Percentiles rank a stretch among this genome's conserved stretches.
Evolutionary conservation across 345 rosid species (phyloP).

Genomic region (Limnanthes douglasii): DNA sequence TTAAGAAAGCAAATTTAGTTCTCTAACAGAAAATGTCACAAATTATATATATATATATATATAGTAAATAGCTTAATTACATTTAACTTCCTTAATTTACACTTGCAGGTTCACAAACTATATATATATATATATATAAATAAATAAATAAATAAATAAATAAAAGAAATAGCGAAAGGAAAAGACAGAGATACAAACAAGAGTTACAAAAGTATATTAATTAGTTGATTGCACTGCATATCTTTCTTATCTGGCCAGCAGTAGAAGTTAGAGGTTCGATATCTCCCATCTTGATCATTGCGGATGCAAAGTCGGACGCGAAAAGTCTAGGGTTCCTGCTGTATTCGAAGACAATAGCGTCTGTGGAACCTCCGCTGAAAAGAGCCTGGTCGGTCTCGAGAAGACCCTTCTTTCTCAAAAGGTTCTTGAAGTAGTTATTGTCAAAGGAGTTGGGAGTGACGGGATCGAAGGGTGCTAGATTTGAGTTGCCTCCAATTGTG

Average conservation of each 20-base stretch:
- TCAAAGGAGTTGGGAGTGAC: slow-evolving; percentile 40
- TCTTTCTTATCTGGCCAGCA: slow-evolving; percentile 19
- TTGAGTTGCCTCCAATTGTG: slow-evolving; percentile 7
- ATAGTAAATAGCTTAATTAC: too few relatives aligned
- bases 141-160: too few relatives aligned
- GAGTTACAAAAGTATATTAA: too few relatives aligned
- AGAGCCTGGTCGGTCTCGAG: slow-evolving; percentile 31
- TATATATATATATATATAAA: too few relatives aligned
- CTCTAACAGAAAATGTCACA: too few relatives aligned
- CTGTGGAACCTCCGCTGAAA: slow-evolving; percentile 28
- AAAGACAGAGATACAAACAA: too few relatives aligned
- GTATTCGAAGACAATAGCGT: slow-evolving; percentile 23
- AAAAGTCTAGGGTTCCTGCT: slow-evolving; percentile 22
- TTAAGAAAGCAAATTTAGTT: too few relatives aligned
- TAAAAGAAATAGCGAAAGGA: too few relatives aligned
- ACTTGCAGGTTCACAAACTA: too few relatives aligned
- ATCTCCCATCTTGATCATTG: slow-evolving; percentile 41
- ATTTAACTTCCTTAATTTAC: too few relatives aligned
- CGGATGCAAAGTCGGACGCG: slow-evolving; percentile 18
- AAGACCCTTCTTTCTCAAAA: slow-evolving; percentile 39
- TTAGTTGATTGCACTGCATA: slow-evolving; percentile 21
- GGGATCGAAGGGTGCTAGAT: slow-evolving; percentile 26
- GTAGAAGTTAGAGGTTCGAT: slow-evolving; percentile 22
- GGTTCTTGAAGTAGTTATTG: slow-evolving; percentile 36
- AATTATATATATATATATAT: too few relatives aligned